These are phyloP conservation scores for Aureobasidium zeae DNA, from an alignment of 2,329 filamentous ascomycete species.

Conservation along the genomic window DNA sequence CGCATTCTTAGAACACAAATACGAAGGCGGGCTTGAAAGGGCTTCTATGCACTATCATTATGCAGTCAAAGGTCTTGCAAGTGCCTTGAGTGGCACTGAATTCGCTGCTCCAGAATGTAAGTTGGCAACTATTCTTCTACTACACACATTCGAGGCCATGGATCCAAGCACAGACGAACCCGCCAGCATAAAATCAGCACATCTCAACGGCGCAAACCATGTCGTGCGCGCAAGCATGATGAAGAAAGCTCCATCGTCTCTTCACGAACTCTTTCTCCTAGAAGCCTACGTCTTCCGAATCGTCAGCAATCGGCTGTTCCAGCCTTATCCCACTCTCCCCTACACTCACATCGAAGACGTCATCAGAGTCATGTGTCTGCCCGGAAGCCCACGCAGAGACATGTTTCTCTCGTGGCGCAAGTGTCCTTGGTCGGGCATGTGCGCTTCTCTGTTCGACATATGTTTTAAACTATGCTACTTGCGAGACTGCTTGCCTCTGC, in stretches of 20 bases:
- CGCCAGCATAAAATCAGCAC: constrained; percentile 3
- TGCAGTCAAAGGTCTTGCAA: constrained; percentile 3
- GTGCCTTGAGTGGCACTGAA: constrained; percentile 6
- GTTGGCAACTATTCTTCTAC: not conserved
- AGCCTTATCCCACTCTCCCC: not conserved
- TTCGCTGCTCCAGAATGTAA: constrained; percentile 4
- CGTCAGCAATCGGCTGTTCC: constrained; percentile 2
- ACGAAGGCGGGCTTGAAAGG: constrained; percentile 1
- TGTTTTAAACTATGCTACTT: constrained; percentile 1
- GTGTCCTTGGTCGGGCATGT: constrained; percentile 13
- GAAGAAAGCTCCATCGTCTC: not conserved
- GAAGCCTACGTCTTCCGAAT: constrained; percentile 1
- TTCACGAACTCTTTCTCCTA: constrained; percentile 9
- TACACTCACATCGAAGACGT: constrained; percentile 1
- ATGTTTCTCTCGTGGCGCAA: constrained; percentile 3
- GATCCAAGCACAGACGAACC: constrained; percentile 5
- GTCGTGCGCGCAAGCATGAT: constrained; percentile 4
- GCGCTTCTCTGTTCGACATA: constrained; percentile 3
- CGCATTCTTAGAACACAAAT: not conserved
- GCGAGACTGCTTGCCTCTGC: not conserved
- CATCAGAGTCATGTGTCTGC: not conserved
- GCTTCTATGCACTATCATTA: constrained; percentile 5
- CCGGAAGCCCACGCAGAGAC: constrained; percentile 8
- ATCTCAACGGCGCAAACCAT: constrained; percentile 8
- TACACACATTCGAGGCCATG: constrained; percentile 12